phyloP scores from a whole-genome alignment of 495 filamentous ascomycete genomes.

The Aspergillus haitiensis region DNA sequence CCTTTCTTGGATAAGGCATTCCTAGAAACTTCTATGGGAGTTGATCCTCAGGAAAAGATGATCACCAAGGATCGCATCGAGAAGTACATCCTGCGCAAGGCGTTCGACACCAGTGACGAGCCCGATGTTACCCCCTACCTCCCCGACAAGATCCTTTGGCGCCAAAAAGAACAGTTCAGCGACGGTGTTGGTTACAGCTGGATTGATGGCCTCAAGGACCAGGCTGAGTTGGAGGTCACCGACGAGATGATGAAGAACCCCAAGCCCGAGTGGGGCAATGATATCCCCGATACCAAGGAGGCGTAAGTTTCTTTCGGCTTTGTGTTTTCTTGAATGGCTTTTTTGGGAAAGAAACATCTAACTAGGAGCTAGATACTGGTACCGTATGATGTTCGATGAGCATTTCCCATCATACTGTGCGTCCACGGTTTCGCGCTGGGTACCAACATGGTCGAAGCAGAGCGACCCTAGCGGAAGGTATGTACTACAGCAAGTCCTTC shows the following conservation, averaged over 20 bases:
- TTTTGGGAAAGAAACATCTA: slow-evolving; percentile 2
- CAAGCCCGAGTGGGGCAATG: slow-evolving; percentile 89
- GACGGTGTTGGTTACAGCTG: slow-evolving; percentile 98
- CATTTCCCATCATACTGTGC: slow-evolving; percentile 93
- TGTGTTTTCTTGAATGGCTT: not conserved
- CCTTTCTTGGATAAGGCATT: slow-evolving; percentile 98
- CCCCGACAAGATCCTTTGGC: slow-evolving; percentile 91
- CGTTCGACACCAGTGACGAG: slow-evolving; percentile 89
- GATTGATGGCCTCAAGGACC: slow-evolving; percentile 96
- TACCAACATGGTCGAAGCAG: slow-evolving; percentile 96
- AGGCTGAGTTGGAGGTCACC: slow-evolving; percentile 80
- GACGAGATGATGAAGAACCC: slow-evolving; percentile 98
- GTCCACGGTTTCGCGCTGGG: slow-evolving; percentile 92
- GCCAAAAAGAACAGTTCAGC: slow-evolving; percentile 99
- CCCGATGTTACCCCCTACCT: slow-evolving; percentile 78
- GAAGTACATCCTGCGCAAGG: slow-evolving; percentile 96
- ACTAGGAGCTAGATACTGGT: slow-evolving; percentile 75
- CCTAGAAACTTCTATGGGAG: slow-evolving; percentile 84
- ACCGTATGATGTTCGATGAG: slow-evolving; percentile 96
- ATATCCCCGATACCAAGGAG: slow-evolving; percentile 94
- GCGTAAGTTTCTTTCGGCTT: slow-evolving; percentile 58
- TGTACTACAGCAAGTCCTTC: slow-evolving; percentile 30
- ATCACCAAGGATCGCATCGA: slow-evolving; percentile 89
- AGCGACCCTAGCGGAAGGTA: slow-evolving; percentile 91
- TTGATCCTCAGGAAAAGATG: slow-evolving; percentile 93